Conservation (phyloP, 192 early-diverging fungal genomes). For the Entrophospora sp. region DNA sequence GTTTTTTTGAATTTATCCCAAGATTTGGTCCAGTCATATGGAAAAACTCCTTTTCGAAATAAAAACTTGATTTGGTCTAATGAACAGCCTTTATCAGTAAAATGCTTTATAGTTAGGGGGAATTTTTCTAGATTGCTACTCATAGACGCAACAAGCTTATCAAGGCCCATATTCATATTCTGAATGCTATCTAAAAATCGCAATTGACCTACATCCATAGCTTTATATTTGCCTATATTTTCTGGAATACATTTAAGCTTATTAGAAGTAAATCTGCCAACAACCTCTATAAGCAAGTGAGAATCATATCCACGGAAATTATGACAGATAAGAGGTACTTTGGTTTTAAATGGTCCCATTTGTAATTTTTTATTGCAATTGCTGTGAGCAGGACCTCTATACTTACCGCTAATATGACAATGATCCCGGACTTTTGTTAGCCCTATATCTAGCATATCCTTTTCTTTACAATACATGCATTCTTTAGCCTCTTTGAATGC, state of each 20-base stretch:
- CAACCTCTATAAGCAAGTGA: constrained; percentile 6
- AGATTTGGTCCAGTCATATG: constrained; percentile 5
- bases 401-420: background rate
- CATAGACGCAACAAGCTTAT: background rate
- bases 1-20: constrained; percentile 8
- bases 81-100: constrained; percentile 6
- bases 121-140: constrained; percentile 8
- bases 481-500: background rate
- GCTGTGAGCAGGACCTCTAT: background rate
- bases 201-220: background rate
- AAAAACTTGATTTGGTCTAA: constrained; percentile 10
- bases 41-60: constrained; percentile 1
- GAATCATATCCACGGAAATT: constrained; percentile 10
- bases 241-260: constrained; percentile 12
- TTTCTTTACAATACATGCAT: background rate
- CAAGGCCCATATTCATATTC: constrained; percentile 6
- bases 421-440: constrained; percentile 9
- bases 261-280: constrained; percentile 3
- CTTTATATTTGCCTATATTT: constrained; percentile 3
- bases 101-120: constrained; percentile 2
- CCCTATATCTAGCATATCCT: too few relatives aligned
- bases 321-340: constrained; percentile 9
- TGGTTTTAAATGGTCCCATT: constrained; percentile 8
- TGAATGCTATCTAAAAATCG: constrained; percentile 11
- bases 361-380: constrained; percentile 13